These are phyloP conservation scores for Firmiana major DNA, from an alignment of 345 rosid genomes.

Conservation along the genomic window DNA sequence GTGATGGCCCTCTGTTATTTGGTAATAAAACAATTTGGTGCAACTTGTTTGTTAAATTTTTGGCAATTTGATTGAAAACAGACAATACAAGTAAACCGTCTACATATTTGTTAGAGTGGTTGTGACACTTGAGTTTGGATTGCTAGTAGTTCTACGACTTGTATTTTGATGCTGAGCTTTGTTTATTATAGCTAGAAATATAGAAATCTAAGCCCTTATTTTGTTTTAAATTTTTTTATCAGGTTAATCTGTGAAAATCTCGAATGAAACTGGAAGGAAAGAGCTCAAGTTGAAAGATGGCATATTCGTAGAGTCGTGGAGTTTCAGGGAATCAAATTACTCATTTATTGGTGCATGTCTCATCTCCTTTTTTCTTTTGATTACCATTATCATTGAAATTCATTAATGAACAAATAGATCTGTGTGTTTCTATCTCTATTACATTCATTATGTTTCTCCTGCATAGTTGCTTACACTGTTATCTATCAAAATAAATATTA, in stretches of 20 bases:
- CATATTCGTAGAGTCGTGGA: not conserved
- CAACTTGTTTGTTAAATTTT: not conserved
- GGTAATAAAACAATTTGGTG: not conserved
- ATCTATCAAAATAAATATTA: too few species aligned
- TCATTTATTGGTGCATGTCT: not conserved
- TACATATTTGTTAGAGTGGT: not conserved
- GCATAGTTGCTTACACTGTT: too few species aligned
- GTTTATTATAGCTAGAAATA: not conserved
- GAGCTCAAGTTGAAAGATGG: not conserved
- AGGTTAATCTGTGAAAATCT: not conserved
- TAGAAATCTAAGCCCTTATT: not conserved
- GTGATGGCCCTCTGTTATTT: not conserved
- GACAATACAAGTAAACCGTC: not conserved
- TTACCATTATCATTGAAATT: not conserved
- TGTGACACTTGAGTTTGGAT: not conserved
- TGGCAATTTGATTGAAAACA: not conserved
- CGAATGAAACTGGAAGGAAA: not conserved
- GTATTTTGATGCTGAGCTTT: not conserved
- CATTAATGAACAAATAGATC: not conserved
- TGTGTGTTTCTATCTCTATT: not conserved
- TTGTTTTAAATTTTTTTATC: not conserved
- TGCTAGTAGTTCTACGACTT: not conserved
- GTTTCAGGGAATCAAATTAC: not conserved
- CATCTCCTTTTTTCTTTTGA: not conserved
- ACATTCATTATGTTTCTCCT: too few species aligned